Evolutionary conservation across 768 basidiomycete species (phyloP).

Genomic region (Crepidotus variabilis): DNA sequence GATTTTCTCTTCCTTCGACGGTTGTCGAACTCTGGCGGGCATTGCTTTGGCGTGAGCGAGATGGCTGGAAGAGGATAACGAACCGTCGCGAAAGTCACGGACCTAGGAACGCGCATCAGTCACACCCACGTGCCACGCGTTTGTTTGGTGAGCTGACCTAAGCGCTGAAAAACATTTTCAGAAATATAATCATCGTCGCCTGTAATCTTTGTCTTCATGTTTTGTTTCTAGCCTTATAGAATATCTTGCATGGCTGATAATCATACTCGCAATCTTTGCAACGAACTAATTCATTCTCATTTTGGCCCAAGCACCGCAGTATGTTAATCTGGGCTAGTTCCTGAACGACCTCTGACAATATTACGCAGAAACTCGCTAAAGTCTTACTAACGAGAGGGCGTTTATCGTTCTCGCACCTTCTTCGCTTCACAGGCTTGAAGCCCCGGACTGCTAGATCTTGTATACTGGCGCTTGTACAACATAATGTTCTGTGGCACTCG

Average conservation of each 20-base stretch:
- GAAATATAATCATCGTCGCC: background rate
- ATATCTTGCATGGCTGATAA: constrained; percentile 51
- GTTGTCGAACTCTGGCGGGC: constrained; percentile 1
- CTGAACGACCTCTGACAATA: background rate
- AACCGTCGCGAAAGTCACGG: background rate
- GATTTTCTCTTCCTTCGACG: constrained; percentile 5
- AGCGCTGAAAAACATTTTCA: background rate
- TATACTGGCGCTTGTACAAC: constrained; percentile 80
- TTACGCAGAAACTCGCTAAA: constrained; percentile 63
- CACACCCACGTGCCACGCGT: constrained; percentile 19
- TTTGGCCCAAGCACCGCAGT: constrained; percentile 69
- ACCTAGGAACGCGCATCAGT: constrained; percentile 1
- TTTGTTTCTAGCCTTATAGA: too few relatives aligned
- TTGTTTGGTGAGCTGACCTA: constrained; percentile 1
- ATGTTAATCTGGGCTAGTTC: constrained; percentile 20
- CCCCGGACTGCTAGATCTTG: constrained; percentile 65
- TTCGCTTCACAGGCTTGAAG: constrained; percentile 66
- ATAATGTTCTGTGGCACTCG: constrained; percentile 88
- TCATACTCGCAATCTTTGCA: constrained; percentile 57
- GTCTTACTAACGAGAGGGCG: constrained; percentile 80
- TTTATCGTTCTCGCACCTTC: constrained; percentile 63
- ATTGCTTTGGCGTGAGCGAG: background rate
- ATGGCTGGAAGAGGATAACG: background rate
- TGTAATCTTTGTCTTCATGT: background rate
- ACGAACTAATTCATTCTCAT: constrained; percentile 58